Evolutionary conservation across 2,329 filamentous ascomycete genomes (phyloP), one percentile per base, ranked within the genome.

Genomic region (Atkinsonella texensis): DNA sequence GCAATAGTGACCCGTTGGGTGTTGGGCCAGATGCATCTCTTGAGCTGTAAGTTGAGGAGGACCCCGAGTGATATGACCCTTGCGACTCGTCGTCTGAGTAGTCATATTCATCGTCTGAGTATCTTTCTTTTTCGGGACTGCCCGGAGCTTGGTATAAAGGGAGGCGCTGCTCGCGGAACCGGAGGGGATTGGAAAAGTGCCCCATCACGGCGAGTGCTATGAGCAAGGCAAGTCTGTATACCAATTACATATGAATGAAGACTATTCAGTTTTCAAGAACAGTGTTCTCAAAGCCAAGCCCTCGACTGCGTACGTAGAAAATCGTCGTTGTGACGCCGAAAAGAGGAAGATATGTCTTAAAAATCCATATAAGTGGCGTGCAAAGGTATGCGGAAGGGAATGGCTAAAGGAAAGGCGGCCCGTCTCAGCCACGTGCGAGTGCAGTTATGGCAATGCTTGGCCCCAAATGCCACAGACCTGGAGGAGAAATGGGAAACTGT

Each of bases 41-140:
- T 6, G 84, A 86, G 55, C 75, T 74, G 53, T 53, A 74, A 66
- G 59, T 73, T 69, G 50, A 73, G 62, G 47, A 77, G 70, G 39
- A 72, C 66, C 46, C 50, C 13, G 50, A 47, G 33, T 23, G 44
- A 20, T 48, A 71, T 62, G 56, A 72, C 63, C 50, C 68, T n/a
- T 69, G 62, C 4, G 69, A 70, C 47, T 73, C 69, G 33, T 74
- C 69, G 48, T 73, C 70, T 50, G 74, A 74, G 9, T 71, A 71
- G 39, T 72, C 70, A 51, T 73, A 69, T 18, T 74, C 70, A 52
- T 76, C 71, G 55, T 77, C 73, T 2, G 76, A 78, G 51, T 68
- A 70, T 53, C 71, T 72, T 52, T 80, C 77, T 58, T 79, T 78
- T 18, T 61, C 68, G 1, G 68, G 65, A 2, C 68, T 59, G 23